phyloP scores from a whole-genome alignment of 176 grass and related monocot genomes.

The Avena atlantica region DNA sequence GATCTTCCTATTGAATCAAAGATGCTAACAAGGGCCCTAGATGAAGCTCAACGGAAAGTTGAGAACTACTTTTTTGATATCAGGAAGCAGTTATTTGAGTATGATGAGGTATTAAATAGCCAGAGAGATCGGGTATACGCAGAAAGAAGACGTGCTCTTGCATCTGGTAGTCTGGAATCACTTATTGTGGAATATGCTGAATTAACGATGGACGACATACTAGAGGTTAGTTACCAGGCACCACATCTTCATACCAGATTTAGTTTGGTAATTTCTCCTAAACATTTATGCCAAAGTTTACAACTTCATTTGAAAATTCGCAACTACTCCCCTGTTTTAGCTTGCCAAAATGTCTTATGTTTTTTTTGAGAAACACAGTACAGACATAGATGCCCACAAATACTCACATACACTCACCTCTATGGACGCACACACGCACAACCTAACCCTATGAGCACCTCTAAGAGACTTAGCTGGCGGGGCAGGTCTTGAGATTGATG shows the following conservation, averaged over 20 bases:
- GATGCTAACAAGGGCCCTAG: constrained; percentile 96
- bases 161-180: constrained; percentile 80
- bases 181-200: constrained; percentile 97
- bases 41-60: constrained; percentile 98
- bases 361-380: too few relatives aligned
- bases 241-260: constrained; percentile 20
- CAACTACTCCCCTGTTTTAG: neutral
- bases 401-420: too few relatives aligned
- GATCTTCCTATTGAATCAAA: constrained; percentile 98
- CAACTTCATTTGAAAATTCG: neutral
- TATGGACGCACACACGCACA: too few relatives aligned
- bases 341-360: too few relatives aligned
- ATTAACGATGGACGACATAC: constrained; percentile 97
- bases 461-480: too few relatives aligned
- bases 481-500: too few relatives aligned
- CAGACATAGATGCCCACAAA: too few relatives aligned
- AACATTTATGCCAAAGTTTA: constrained; percentile 1
- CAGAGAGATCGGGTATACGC: constrained; percentile 95
- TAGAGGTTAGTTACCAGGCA: constrained; percentile 64
- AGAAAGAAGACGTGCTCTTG: constrained; percentile 85
- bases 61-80: constrained; percentile 99
- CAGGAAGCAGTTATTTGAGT: constrained; percentile 95
- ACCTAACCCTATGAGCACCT: too few relatives aligned
- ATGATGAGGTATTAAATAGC: constrained; percentile 98
- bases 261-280: neutral